phyloP scores from a whole-genome alignment of 306 rosid species.

The Vigna hirtella region DNA sequence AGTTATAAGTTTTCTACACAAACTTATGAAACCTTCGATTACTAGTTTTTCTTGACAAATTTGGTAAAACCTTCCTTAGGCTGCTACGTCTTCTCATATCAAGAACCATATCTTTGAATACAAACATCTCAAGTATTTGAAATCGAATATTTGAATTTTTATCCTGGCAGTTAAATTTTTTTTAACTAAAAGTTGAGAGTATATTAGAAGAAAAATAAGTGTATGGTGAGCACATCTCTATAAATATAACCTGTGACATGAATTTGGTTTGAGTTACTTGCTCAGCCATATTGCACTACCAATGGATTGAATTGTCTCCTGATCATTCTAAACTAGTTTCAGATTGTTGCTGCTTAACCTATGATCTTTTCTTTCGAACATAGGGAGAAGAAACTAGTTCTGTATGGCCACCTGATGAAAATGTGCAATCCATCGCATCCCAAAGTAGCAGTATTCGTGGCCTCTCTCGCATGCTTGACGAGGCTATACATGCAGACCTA shows the following conservation, averaged over 20 bases:
- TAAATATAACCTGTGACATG: neutral
- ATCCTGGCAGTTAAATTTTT: neutral
- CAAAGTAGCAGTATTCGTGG: constrained; percentile 63
- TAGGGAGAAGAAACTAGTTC: constrained; percentile 76
- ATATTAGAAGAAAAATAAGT: neutral
- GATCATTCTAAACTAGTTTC: neutral
- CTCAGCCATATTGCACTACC: neutral
- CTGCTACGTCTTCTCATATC: no score
- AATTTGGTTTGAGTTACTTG: constrained; percentile 35
- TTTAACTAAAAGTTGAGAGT: neutral
- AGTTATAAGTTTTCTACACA: no score
- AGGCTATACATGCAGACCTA: constrained; percentile 76
- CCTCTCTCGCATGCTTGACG: constrained; percentile 88
- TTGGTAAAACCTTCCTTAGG: no score
- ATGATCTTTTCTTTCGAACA: constrained; percentile 28
- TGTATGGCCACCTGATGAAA: constrained; percentile 72
- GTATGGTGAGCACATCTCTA: neutral
- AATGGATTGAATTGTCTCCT: neutral
- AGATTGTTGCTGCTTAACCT: constrained; percentile 17
- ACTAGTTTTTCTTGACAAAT: no score
- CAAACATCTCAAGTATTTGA: neutral
- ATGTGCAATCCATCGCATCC: constrained; percentile 55
- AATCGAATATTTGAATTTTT: neutral
- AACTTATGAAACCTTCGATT: no score
- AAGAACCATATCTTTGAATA: neutral